Evolutionary conservation across 129 eudicot genomes (phyloP), one percentile per base, ranked within the genome.

Genomic region (Chrysanthemum makinoi): DNA sequence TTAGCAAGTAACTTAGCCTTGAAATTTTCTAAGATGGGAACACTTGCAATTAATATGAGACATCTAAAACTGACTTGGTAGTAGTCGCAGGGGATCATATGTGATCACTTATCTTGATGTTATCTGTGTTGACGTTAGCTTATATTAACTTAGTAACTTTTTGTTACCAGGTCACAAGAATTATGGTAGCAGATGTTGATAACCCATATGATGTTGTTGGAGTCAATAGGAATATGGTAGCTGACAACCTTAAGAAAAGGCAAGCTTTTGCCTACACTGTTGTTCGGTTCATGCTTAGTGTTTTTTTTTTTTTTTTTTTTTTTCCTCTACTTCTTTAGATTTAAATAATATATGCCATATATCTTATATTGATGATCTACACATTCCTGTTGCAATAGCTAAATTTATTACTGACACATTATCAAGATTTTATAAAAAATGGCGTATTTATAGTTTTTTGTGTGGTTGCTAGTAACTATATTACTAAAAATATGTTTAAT

Each of bases 231-330:
- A 71, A 90, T 57, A 94, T 94, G 99, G 33, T 86, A 62, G 87
- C 83, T 73, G 97, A 86, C 75, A 94, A 82, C 81, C 81, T 94
- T 63, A 94, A 90, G 93, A 94, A 94, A 79, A 87, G 96, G 99
- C 89, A 80, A 83, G 80, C 62, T 65, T 62, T 57, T 75, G 50
- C 43, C 24, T 30, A 14, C 55, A 49, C 72, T 43, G 63, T 61
- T 18, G 47, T 18, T 28, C 46, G 1, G 10, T 39, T 39, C 46
- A 6, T 39, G 46, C 46, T 39, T 39, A 39, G 8, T 39, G 0
- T 8, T 39, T 35, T 35, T 35, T 35, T 8, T n/a, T n/a, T n/a
- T n/a, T n/a, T n/a, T n/a, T n/a, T n/a, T n/a, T n/a, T n/a, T n/a
- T n/a, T n/a, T n/a, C n/a, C n/a, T 35, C 9, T 6, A 6, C 46